Evolutionary conservation across 257 asterid species (phyloP), one percentile per base, ranked within the genome.

Genomic region (Rhazya stricta): DNA sequence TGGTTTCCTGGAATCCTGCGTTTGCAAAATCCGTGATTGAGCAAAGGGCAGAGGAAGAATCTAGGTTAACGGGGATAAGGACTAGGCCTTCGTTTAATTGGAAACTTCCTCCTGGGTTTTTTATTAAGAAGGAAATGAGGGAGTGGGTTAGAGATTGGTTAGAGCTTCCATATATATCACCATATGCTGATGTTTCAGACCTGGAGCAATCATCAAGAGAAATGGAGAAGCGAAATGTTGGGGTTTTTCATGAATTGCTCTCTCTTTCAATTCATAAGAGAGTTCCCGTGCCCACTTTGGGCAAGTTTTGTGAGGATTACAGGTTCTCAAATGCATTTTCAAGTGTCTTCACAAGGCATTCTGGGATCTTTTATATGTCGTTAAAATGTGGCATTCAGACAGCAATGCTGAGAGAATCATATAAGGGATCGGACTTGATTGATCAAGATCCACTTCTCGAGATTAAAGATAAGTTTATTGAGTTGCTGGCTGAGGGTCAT

Each of bases 141-240:
- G 98, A 92, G 76, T 92, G 99, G 98, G 80, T 95, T 62, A 86
- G 91, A 80, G 97, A 95, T 80, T 95, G 98, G 98, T 83, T 88
- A 78, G 99, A 92, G 81, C 78, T 95, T 25, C 96, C 97, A 9
- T 95, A 92, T 78, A 76, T 91, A 68, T 95, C 98, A 42, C 99
- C 98, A 0, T 92, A 92, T 27, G 88, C 81, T 45, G 98, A 95
- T 65, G 87, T 67, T 9, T 88, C 90, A 0, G 84, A 72, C 79
- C 84, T 92, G 82, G 94, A 88, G 43, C 83, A 81, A 9, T 84
- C 91, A 0, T 91, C 99, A 5, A 83, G 84, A 7, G 98, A 89
- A 84, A 89, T 90, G 94, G 99, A 95, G 87, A 92, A 95, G 87
- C 84, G 97, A 79, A 89, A 83, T 80, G 97, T 94, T 13, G 98